These are phyloP conservation scores for Trichosporon ovoides DNA, from an alignment of 1,284 basidiomycete species.

Conservation along the genomic window DNA sequence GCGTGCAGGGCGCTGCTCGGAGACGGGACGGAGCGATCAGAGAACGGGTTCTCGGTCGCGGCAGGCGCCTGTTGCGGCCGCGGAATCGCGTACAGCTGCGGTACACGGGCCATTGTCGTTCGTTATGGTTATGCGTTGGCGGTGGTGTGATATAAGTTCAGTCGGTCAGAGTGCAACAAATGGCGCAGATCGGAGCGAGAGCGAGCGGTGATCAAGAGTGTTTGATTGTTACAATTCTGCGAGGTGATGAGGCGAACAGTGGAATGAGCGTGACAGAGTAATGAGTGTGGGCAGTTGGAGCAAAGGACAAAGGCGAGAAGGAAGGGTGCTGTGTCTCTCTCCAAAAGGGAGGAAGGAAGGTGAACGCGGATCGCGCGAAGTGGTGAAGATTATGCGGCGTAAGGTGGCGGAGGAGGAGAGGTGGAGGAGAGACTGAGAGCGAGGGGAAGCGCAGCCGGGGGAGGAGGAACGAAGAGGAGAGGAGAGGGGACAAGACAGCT, in stretches of 20 bases:
- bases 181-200: background rate
- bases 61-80: background rate
- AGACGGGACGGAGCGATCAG: constrained; percentile 5
- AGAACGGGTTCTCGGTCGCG: constrained; percentile 8
- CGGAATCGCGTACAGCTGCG: constrained; percentile 9
- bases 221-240: background rate
- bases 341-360: background rate
- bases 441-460: background rate
- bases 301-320: background rate
- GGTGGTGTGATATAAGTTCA: background rate
- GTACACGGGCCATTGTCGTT: constrained; percentile 12
- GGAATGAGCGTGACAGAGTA: constrained; percentile 8
- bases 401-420: background rate
- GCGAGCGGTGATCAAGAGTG: background rate
- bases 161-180: background rate
- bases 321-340: background rate
- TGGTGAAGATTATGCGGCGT: too few relatives aligned
- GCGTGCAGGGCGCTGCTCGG: background rate
- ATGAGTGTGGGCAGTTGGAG: constrained; percentile 2
- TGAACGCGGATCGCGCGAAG: background rate
- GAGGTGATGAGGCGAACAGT: background rate
- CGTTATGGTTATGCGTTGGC: background rate
- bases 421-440: background rate
- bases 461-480: background rate
- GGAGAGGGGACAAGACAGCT: background rate